Percentiles rank a stretch among this genome's conserved stretches.
Evolutionary conservation across 2,329 filamentous ascomycete species (phyloP).

Genomic region (Trichoderma breve): DNA sequence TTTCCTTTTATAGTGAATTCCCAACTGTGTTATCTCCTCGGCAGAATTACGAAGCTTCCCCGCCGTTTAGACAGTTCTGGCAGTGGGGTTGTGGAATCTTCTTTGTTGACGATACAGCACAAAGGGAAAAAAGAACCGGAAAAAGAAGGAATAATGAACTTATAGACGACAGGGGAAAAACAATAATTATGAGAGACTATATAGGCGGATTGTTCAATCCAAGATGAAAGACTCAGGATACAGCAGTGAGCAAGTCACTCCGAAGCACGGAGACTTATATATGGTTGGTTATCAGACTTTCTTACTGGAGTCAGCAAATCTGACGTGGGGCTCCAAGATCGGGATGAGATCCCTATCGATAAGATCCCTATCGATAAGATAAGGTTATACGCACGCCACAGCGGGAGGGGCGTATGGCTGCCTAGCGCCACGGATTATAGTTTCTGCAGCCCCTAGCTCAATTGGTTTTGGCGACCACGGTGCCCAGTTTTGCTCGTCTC

Average conservation of each 20-base stretch:
- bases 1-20: background rate
- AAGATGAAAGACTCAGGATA: background rate
- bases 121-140: background rate
- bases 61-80: background rate
- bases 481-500: slow-evolving; percentile 39
- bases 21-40: background rate
- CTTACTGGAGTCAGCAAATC: no score
- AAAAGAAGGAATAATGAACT: background rate
- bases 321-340: background rate
- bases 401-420: background rate
- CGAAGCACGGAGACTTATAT: background rate
- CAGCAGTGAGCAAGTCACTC: background rate
- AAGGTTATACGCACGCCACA: slow-evolving; percentile 15
- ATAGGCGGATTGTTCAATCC: background rate
- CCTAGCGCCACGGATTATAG: slow-evolving; percentile 34
- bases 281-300: background rate
- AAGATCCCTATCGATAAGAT: slow-evolving; percentile 27
- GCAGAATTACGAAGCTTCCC: slow-evolving; percentile 3
- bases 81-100: background rate
- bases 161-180: background rate
- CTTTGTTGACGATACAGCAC: background rate
- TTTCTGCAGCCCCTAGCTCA: slow-evolving; percentile 41
- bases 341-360: slow-evolving; percentile 17
- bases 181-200: background rate
- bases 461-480: slow-evolving; percentile 41